phyloP scores from a whole-genome alignment of 306 rosid genomes.

The Purshia tridentata region DNA sequence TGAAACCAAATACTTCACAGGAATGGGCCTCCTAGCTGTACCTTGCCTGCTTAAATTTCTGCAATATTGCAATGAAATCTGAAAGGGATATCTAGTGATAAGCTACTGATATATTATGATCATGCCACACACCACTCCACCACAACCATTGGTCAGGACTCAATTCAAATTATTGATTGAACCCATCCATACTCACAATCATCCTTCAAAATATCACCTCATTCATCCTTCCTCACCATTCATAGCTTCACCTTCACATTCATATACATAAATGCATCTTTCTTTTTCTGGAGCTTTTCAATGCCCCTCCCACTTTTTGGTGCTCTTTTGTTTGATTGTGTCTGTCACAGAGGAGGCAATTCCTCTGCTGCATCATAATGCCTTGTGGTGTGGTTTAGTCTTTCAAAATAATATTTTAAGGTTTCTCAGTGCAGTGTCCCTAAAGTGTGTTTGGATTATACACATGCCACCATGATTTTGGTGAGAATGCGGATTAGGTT shows the following conservation, averaged over 20 bases:
- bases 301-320: constrained; percentile 26
- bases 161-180: neutral
- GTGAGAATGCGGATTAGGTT: constrained; percentile 46
- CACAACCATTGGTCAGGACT: constrained; percentile 4
- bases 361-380: constrained; percentile 49
- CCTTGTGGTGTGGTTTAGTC: constrained; percentile 35
- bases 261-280: neutral
- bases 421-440: constrained; percentile 30
- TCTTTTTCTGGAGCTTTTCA: constrained; percentile 19
- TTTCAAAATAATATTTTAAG: constrained; percentile 30
- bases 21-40: too few species aligned
- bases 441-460: constrained; percentile 22
- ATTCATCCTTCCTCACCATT: constrained; percentile 6
- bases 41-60: neutral
- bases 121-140: neutral
- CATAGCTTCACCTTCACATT: constrained; percentile 11
- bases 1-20: too few species aligned
- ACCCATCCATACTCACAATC: neutral
- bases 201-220: too few species aligned
- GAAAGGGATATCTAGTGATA: neutral
- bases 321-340: constrained; percentile 41
- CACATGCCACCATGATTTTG: constrained; percentile 64
- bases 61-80: neutral
- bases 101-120: constrained; percentile 1
- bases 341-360: constrained; percentile 58